Evolutionary conservation across 306 rosid genomes (phyloP).

Genomic region (Vigna nakashimae): DNA sequence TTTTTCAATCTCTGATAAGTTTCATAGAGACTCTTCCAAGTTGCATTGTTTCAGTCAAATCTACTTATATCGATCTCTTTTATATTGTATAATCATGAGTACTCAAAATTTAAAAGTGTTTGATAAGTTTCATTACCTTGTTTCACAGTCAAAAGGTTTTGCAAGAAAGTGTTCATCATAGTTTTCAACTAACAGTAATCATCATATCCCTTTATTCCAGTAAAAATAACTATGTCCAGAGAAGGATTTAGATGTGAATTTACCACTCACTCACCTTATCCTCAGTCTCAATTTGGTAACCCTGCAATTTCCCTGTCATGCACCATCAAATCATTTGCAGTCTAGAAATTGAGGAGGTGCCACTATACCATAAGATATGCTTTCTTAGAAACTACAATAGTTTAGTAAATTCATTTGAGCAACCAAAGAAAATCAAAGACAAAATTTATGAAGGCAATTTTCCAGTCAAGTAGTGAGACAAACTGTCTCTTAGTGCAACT

Average conservation of each 20-base stretch:
- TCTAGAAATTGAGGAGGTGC: slow-evolving; percentile 32
- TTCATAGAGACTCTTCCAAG: background rate
- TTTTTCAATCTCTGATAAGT: background rate
- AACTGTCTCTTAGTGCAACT: slow-evolving; percentile 63
- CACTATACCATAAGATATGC: slow-evolving; percentile 22
- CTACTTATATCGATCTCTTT: background rate
- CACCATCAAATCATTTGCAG: slow-evolving; percentile 39
- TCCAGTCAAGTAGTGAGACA: slow-evolving; percentile 63
- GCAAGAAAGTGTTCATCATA: background rate
- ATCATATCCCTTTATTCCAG: slow-evolving; percentile 18
- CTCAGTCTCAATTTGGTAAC: slow-evolving; percentile 31
- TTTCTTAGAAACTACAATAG: slow-evolving; percentile 18
- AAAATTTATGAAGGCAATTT: slow-evolving; percentile 52
- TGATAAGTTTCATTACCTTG: background rate
- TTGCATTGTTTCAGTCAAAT: background rate
- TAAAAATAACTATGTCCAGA: background rate
- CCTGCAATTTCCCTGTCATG: slow-evolving; percentile 24
- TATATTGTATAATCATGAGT: background rate
- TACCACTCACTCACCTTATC: slow-evolving; percentile 13
- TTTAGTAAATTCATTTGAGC: slow-evolving; percentile 40
- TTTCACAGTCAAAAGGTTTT: background rate
- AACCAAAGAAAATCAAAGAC: slow-evolving; percentile 31
- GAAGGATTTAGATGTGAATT: slow-evolving; percentile 20
- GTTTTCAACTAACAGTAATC: background rate
- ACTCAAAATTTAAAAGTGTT: background rate